Evolutionary conservation across 352 stramenopile genomes (phyloP).

Genomic region (Phytophthora multivora): DNA sequence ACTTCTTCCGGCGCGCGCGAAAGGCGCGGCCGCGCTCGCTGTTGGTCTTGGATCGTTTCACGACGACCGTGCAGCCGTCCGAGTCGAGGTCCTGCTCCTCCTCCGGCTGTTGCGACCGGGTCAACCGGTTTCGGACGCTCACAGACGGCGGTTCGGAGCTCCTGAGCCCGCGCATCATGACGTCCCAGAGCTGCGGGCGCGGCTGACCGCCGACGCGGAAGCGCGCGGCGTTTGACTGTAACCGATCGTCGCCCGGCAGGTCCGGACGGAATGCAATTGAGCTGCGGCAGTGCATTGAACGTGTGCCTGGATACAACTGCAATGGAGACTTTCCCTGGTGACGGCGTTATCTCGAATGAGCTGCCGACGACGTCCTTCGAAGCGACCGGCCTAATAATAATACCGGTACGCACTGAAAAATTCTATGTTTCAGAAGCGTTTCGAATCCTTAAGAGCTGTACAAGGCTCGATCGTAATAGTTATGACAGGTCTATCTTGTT

Average conservation of each 20-base stretch:
- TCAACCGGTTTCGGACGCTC: not conserved
- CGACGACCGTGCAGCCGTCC: not conserved
- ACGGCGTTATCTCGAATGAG: not conserved
- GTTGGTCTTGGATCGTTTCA: slow-evolving; percentile 58
- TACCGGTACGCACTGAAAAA: not conserved
- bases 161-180: slow-evolving; percentile 22
- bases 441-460: not conserved
- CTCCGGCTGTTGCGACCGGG: not conserved
- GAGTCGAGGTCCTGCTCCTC: slow-evolving; percentile 3
- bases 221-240: not conserved
- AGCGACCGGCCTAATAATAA: not conserved
- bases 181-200: slow-evolving; percentile 26
- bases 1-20: slow-evolving; percentile 53
- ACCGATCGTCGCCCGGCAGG: not conserved
- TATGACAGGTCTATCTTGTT: too few species aligned
- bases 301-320: too few species aligned
- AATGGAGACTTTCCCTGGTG: not conserved
- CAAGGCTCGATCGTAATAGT: too few species aligned
- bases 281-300: slow-evolving; percentile 10
- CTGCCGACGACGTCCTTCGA: not conserved
- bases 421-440: not conserved
- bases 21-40: slow-evolving; percentile 69
- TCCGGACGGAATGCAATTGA: not conserved
- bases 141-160: not conserved
- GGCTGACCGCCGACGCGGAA: slow-evolving; percentile 8